Base-by-base conservation (phyloP, 495 filamentous ascomycete genomes). In the Penicillium simplicissimum region DNA sequence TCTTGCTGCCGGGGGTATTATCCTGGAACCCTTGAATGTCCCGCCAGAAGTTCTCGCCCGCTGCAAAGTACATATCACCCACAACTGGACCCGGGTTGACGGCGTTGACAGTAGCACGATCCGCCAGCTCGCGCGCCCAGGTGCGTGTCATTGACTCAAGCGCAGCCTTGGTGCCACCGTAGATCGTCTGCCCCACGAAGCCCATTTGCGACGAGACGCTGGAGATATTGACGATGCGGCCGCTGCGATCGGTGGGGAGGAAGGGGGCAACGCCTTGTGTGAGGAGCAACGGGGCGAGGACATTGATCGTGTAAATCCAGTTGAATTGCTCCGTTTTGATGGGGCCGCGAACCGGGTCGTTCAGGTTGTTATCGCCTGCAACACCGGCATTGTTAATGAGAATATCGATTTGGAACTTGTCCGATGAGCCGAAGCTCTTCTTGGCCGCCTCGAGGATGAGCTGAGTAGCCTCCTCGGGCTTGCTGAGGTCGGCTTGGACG, bases 101-200 rank as follows among this genome's bases (percentile, higher is more conserved):
- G 0, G 88, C 85, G 70, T 96, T 97, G 38, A 96, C 92, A 0
- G 93, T 97, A 0, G 82, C 84, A 8, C 86, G 78, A 71, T 95
- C 88, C 3, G 85, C 79, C 37, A 97, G 77, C 75, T 97, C 93
- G 19, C 90, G 82, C 0, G 87, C 79, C 93, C 93, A 97, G 2
- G 90, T 92, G 9, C 93, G 81, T 11, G 92, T 96, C 92, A 96
- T 95, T n/a, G 89, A 84, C 63, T 97, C 93, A 35, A 96, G 67
- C 0, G 93, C 93, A 0, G 90, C 92, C 74, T 97, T 97, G 64
- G 88, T 94, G 4, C 92, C 92, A 40, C 90, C 91, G 69, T 96
- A 97, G 35, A 96, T 85, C 8, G 83, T 83, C 73, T 95, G 90
- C 7, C 80, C 83, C 3, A 78, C 69, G 74, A 91, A 91, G 0